Base-by-base conservation (phyloP, 495 filamentous ascomycete genomes). In the Penicillium argentinense region DNA sequence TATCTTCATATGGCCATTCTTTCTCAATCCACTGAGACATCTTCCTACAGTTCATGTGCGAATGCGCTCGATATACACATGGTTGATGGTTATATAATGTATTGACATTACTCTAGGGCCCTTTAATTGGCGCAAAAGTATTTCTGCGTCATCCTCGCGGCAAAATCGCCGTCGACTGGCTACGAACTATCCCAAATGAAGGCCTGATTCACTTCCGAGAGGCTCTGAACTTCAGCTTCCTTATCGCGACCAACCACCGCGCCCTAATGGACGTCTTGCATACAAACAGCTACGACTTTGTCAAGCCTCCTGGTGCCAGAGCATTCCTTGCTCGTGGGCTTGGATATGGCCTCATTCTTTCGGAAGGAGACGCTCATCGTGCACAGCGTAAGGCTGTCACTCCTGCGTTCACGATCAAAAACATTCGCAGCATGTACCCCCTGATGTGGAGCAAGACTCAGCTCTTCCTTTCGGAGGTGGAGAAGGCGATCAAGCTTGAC, bases 381-480 rank as follows among this genome's bases (percentile, higher is more conserved):
- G 65, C 74, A 33, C 89, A 95, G 68, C 77, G 91, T 9, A 86
- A 81, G 53, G 81, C 83, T 26, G 67, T 96, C 13, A 82, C 85
- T 57, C 90, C 89, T 0, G 90, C 87, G 0, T 97, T 96, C 59
- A 73, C 82, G 14, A 89, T 87, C 58, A 78, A 87, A 33, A 90
- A 95, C 58, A 73, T 95, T 62, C 89, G 91, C 53, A 79, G 90
- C 36, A 75, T 95, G 28, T 92, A 91, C 51, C 78, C 88, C 0
- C 58, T 85, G 3, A 95, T 96, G 72, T 96, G 89, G 88, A 59
- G 64, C 13, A 80, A 80, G 54, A 71, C 74, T 0, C 57, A 65
- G 12, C 59, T 69, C 45, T 51, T 77, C 11, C 56, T 72, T 33
- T 56, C 55, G 4, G 62, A 67, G 44, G 30, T 72, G 46, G 65